Evolutionary conservation across 192 early-diverging fungal genomes (phyloP).

Genomic region (Backusella luteola): DNA sequence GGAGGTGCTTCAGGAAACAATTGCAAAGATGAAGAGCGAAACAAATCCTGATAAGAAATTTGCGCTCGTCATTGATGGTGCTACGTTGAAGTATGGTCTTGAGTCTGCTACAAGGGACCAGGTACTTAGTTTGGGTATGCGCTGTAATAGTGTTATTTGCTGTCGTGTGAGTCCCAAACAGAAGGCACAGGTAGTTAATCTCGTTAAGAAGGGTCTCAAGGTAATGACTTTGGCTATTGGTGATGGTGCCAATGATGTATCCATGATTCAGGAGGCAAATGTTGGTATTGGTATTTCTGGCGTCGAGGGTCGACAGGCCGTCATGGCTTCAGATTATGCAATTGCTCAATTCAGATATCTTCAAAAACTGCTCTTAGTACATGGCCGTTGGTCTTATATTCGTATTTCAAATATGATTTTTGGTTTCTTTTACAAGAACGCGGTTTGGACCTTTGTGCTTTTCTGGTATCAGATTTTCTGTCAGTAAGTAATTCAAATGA

Average conservation of each 20-base stretch:
- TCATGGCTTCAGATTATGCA: slow-evolving; percentile 90
- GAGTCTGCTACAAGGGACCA: slow-evolving; percentile 53
- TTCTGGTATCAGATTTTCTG: slow-evolving; percentile 92
- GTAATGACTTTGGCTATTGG: slow-evolving; percentile 92
- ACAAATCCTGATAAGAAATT: slow-evolving; percentile 38
- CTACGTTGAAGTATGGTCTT: slow-evolving; percentile 79
- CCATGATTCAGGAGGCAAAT: slow-evolving; percentile 98
- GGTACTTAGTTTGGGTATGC: slow-evolving; percentile 72
- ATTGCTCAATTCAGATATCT: slow-evolving; percentile 90
- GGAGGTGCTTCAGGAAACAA: slow-evolving; percentile 67
- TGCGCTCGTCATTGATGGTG: slow-evolving; percentile 89
- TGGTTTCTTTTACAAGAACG: slow-evolving; percentile 95
- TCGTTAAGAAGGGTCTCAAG: slow-evolving; percentile 81
- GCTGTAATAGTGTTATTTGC: slow-evolving; percentile 87
- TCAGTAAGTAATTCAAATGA: slow-evolving; percentile 44
- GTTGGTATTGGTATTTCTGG: slow-evolving; percentile 94
- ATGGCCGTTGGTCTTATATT: slow-evolving; percentile 91
- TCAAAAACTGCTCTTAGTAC: slow-evolving; percentile 81
- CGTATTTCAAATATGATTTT: slow-evolving; percentile 85
- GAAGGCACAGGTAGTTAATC: slow-evolving; percentile 91
- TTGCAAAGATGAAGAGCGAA: slow-evolving; percentile 49
- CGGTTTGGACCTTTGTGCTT: slow-evolving; percentile 84
- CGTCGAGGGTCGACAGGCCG: slow-evolving; percentile 93
- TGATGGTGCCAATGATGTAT: slow-evolving; percentile 96
- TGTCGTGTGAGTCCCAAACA: slow-evolving; percentile 95